A percentile compares a stretch with the other conserved stretches of the same genome.
phyloP scores from a whole-genome alignment of 768 basidiomycete species.

The Amanita subjunquillea region DNA sequence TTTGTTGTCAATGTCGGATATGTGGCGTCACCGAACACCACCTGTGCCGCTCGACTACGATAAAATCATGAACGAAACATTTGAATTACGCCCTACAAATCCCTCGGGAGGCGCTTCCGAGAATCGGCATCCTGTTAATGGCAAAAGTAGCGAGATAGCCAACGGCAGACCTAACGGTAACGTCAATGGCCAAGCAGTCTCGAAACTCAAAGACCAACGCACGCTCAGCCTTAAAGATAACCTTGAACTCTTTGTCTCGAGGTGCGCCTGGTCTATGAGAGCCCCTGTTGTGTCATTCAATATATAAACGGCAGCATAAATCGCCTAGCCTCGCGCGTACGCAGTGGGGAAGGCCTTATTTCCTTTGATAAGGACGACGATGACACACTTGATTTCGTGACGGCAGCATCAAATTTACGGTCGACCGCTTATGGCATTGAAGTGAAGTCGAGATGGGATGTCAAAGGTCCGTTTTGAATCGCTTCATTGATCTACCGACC shows the following conservation, averaged over 20 bases:
- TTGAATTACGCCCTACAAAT: slow-evolving; percentile 29
- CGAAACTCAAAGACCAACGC: slow-evolving; percentile 72
- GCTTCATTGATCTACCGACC: background rate
- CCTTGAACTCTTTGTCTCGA: slow-evolving; percentile 73
- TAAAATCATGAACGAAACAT: slow-evolving; percentile 56
- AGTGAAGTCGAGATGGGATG: slow-evolving; percentile 88
- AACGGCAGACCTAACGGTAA: background rate
- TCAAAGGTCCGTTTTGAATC: slow-evolving; percentile 59
- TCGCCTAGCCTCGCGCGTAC: slow-evolving; percentile 60
- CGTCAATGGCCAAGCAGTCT: slow-evolving; percentile 15
- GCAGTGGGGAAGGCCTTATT: slow-evolving; percentile 59
- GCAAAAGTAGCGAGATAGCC: slow-evolving; percentile 10
- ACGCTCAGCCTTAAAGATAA: slow-evolving; percentile 72
- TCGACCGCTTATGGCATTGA: slow-evolving; percentile 85
- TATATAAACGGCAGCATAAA: slow-evolving; percentile 48
- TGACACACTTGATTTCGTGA: slow-evolving; percentile 94
- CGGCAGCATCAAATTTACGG: slow-evolving; percentile 87
- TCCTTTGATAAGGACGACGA: slow-evolving; percentile 98
- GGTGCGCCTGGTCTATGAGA: slow-evolving; percentile 36
- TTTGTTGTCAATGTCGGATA: slow-evolving; percentile 86
- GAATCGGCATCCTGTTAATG: slow-evolving; percentile 18
- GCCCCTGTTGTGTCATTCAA: background rate
- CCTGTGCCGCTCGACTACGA: slow-evolving; percentile 80
- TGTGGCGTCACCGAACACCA: slow-evolving; percentile 90
- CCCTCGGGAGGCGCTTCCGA: slow-evolving; percentile 11